A percentile compares a stretch with the other conserved stretches of the same genome.
Evolutionary conservation across 1,139 yeast genomes (phyloP).

Genomic region (Pichia sp.): DNA sequence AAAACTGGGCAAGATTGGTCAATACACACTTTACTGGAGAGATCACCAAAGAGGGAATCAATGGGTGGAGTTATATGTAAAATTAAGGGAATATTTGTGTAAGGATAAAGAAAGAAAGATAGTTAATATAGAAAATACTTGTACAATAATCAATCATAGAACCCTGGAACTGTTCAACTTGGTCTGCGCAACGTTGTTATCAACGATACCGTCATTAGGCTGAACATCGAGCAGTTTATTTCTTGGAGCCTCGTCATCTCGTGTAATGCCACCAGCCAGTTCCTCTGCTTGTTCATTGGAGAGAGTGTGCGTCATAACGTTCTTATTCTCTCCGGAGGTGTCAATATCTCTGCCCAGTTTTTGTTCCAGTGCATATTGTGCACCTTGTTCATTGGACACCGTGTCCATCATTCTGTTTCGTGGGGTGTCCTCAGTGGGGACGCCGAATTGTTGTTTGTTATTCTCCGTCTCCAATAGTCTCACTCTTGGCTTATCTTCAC

Average conservation of each 20-base stretch:
- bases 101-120: not conserved
- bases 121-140: not conserved
- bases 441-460: slow-evolving; percentile 11
- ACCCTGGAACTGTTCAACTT: slow-evolving; percentile 10
- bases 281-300: slow-evolving; percentile 8
- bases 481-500: slow-evolving; percentile 4
- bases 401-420: slow-evolving; percentile 15
- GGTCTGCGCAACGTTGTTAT: not conserved
- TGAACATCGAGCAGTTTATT: slow-evolving; percentile 8
- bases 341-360: not conserved
- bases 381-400: slow-evolving; percentile 13
- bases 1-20: slow-evolving; percentile 13
- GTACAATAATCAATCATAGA: too few species aligned
- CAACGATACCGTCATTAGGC: slow-evolving; percentile 3
- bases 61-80: slow-evolving; percentile 14
- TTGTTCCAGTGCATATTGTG: slow-evolving; percentile 2
- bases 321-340: slow-evolving; percentile 1
- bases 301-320: slow-evolving; percentile 6
- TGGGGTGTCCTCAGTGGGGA: slow-evolving; percentile 9
- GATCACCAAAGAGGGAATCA: slow-evolving; percentile 14
- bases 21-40: slow-evolving; percentile 11
- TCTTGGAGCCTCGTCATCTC: slow-evolving; percentile 4
- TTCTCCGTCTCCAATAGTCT: slow-evolving; percentile 11
- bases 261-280: slow-evolving; percentile 3
- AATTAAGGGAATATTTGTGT: not conserved